phyloP scores from a whole-genome alignment of 129 eudicot genomes.

The Flaveria linearis region DNA sequence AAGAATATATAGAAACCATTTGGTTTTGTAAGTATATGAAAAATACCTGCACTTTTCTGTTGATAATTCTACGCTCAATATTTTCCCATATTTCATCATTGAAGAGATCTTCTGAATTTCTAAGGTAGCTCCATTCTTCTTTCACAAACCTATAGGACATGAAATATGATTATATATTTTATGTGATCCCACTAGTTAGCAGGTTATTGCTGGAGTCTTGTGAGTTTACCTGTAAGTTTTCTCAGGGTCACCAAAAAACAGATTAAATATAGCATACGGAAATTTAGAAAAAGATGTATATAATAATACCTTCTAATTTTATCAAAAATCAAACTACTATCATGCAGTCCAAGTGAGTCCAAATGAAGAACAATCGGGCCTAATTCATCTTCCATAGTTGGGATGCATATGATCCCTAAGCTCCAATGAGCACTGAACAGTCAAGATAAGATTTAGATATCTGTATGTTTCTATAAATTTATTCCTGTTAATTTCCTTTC shows the following conservation, averaged over 20 bases:
- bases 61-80: constrained; percentile 52
- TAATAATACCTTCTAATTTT: constrained; percentile 59
- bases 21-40: constrained; percentile 7
- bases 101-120: constrained; percentile 42
- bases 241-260: too few relatives aligned
- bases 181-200: background rate
- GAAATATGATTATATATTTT: background rate
- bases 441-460: background rate
- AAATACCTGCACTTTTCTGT: constrained; percentile 49
- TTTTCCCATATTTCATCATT: constrained; percentile 53
- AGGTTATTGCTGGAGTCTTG: background rate
- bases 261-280: background rate
- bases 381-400: constrained; percentile 60
- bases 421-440: constrained; percentile 84
- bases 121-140: constrained; percentile 70
- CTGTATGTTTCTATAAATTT: background rate
- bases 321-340: constrained; percentile 47
- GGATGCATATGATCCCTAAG: constrained; percentile 81
- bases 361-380: constrained; percentile 79
- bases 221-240: too few relatives aligned
- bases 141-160: constrained; percentile 54
- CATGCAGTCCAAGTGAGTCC: constrained; percentile 84
- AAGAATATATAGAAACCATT: background rate
- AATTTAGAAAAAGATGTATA: background rate
- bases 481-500: constrained; percentile 9